Conservation (phyloP, 805 yeast species). For the Candida tibetensis region DNA sequence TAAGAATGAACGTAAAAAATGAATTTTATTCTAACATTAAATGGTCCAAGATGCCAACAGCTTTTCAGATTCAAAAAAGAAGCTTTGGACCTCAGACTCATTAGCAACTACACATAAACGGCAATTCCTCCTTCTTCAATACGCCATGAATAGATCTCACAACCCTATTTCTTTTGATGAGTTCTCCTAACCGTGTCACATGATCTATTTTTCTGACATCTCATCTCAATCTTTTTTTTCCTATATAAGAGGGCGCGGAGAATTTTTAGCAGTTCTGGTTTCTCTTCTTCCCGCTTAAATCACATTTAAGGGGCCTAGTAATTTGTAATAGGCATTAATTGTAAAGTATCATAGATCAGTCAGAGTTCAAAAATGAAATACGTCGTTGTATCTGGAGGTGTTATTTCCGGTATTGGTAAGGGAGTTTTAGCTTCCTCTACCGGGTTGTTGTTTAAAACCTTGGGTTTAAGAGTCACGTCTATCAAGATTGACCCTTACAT, state of each 20-base stretch:
- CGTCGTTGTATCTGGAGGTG: conserved; percentile 99
- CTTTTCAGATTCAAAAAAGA: too few species aligned
- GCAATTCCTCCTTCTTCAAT: too few species aligned
- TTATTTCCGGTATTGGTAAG: conserved; percentile 97
- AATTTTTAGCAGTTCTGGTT: conserved; percentile 1
- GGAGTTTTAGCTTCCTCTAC: conserved; percentile 98
- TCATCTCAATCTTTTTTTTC: conserved; percentile 10
- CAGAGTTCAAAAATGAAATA: conserved; percentile 66
- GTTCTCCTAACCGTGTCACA: too few species aligned
- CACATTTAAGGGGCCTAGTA: conserved; percentile 32
- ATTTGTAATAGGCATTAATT: background rate
- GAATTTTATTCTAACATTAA: too few species aligned
- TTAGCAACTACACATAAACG: too few species aligned
- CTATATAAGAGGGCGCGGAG: conserved; percentile 4
- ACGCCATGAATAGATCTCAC: too few species aligned
- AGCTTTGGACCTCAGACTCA: too few species aligned
- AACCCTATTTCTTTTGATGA: too few species aligned
- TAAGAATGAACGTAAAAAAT: too few species aligned
- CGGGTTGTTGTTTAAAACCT: conserved; percentile 88
- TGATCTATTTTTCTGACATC: too few species aligned
- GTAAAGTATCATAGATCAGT: background rate
- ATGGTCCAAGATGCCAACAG: too few species aligned
- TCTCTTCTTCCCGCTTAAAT: conserved; percentile 47
- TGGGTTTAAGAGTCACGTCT: conserved; percentile 93
- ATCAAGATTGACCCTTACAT: conserved; percentile 98